These are phyloP conservation scores for Wickerhamomyces sp. DNA, from an alignment of 1,139 yeast genomes.

Conservation along the genomic window DNA sequence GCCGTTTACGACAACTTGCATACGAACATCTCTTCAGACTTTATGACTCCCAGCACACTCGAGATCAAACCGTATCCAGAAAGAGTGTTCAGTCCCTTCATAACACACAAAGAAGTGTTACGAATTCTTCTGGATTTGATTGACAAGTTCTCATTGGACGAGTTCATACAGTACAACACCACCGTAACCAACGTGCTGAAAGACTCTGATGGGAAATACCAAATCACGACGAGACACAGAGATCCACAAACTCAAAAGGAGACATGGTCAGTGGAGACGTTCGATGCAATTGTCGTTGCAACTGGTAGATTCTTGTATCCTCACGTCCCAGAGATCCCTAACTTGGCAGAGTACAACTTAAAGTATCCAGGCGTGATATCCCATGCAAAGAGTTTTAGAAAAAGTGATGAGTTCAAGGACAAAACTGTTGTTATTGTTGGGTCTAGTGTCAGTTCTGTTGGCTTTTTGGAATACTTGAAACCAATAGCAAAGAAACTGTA, in stretches of 20 bases:
- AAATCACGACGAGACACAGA: constrained; percentile 25
- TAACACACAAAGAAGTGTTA: background rate
- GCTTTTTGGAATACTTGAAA: constrained; percentile 42
- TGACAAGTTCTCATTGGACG: background rate
- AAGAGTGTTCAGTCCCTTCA: constrained; percentile 1
- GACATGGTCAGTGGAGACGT: constrained; percentile 26
- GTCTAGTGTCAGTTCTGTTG: constrained; percentile 38
- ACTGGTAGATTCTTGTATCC: constrained; percentile 42
- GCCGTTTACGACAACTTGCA: constrained; percentile 37
- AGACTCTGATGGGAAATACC: constrained; percentile 23
- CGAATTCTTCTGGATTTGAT: background rate
- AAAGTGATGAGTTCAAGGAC: constrained; percentile 26
- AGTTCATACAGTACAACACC: constrained; percentile 25
- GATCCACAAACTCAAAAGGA: constrained; percentile 14
- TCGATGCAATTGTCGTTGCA: constrained; percentile 38
- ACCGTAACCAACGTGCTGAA: constrained; percentile 32
- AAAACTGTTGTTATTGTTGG: constrained; percentile 42
- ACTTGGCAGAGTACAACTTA: constrained; percentile 25
- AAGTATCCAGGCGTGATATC: constrained; percentile 31
- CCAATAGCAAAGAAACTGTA: constrained; percentile 32
- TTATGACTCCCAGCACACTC: background rate
- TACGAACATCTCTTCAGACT: constrained; percentile 36
- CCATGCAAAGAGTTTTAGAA: constrained; percentile 34
- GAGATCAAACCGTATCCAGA: background rate
- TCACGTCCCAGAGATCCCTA: constrained; percentile 35